Percentiles rank a stretch among this genome's conserved stretches.
Conservation (phyloP, 805 yeast genomes). For the Kluyveromyces lactis region DNA sequence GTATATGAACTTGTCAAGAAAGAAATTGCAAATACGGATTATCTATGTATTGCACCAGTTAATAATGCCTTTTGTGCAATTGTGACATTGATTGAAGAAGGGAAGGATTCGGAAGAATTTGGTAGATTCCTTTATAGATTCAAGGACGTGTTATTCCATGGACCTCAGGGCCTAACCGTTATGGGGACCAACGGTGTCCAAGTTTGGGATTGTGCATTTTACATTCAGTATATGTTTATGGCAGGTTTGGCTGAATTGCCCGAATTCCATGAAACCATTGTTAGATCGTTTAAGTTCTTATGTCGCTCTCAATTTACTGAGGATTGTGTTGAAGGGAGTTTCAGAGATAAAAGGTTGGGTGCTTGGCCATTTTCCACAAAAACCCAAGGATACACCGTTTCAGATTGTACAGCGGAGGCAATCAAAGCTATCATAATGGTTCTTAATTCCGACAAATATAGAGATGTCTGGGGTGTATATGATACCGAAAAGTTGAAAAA, state of each 20-base stretch:
- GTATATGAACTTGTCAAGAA: slow-evolving; percentile 60
- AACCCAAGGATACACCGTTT: slow-evolving; percentile 91
- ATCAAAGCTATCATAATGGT: slow-evolving; percentile 92
- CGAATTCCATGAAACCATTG: slow-evolving; percentile 55
- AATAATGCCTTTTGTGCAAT: slow-evolving; percentile 77
- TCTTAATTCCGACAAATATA: slow-evolving; percentile 48
- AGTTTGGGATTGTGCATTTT: slow-evolving; percentile 94
- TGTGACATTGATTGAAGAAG: slow-evolving; percentile 64
- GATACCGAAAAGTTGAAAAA: slow-evolving; percentile 45
- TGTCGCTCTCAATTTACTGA: slow-evolving; percentile 78
- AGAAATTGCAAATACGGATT: slow-evolving; percentile 71
- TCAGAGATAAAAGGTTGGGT: slow-evolving; percentile 75
- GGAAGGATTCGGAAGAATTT: slow-evolving; percentile 56
- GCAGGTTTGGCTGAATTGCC: slow-evolving; percentile 72
- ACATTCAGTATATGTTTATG: slow-evolving; percentile 69
- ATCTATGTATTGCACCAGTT: slow-evolving; percentile 88
- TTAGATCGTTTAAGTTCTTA: slow-evolving; percentile 61
- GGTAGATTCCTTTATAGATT: slow-evolving; percentile 47
- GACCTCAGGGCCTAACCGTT: slow-evolving; percentile 84
- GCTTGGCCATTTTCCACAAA: slow-evolving; percentile 97
- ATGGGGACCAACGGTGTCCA: slow-evolving; percentile 98
- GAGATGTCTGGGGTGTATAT: slow-evolving; percentile 43
- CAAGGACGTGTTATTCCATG: slow-evolving; percentile 72
- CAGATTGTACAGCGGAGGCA: slow-evolving; percentile 96
- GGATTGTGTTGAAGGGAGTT: slow-evolving; percentile 69